These are phyloP conservation scores for Epithele typhae DNA, from an alignment of 768 basidiomycete genomes.

Conservation along the genomic window DNA sequence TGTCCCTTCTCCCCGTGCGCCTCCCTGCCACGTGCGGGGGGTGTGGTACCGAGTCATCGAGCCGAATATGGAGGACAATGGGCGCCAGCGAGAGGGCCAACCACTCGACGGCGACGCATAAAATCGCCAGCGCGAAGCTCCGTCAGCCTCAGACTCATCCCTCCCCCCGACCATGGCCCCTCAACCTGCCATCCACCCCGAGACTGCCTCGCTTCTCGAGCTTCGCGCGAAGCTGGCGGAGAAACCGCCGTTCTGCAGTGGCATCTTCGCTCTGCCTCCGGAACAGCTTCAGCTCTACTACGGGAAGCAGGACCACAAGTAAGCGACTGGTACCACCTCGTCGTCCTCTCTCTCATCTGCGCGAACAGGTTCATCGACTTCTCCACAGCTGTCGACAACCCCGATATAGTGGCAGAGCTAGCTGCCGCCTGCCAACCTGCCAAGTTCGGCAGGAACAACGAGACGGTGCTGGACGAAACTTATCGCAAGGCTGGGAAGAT, in stretches of 20 bases:
- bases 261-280: not conserved
- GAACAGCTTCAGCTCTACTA: not conserved
- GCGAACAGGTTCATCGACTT: conserved; percentile 14
- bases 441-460: conserved; percentile 32
- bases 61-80: no score
- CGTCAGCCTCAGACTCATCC: no score
- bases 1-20: no score
- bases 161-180: no score
- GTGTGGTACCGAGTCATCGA: no score
- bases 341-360: not conserved
- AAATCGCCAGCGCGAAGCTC: no score
- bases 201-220: no score
- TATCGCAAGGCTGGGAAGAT: conserved; percentile 47
- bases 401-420: conserved; percentile 20
- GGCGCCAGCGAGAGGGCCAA: no score
- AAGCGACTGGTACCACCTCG: not conserved
- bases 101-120: no score
- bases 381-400: not conserved
- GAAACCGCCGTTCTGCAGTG: not conserved
- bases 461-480: conserved; percentile 39
- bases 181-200: no score
- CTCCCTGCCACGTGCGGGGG: no score
- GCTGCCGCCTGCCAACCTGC: conserved; percentile 34
- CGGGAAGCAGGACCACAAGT: not conserved
- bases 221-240: not conserved